Conservation (phyloP, 306 rosid genomes). For the Pterocarpus santalinus region DNA sequence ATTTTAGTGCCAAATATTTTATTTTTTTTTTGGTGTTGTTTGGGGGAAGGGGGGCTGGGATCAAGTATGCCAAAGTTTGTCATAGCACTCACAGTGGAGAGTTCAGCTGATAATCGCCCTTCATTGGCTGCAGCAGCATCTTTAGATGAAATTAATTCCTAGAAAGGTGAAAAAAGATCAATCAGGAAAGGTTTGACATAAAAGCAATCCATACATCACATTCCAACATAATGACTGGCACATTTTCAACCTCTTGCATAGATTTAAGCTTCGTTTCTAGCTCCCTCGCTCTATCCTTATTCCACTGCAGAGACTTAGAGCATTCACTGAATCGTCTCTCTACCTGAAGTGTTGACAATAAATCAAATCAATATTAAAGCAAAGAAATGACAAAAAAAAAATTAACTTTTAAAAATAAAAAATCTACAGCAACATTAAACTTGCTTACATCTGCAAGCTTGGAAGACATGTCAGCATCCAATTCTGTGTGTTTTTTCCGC, state of each 20-base stretch:
- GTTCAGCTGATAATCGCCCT: constrained; percentile 77
- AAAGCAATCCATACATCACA: constrained; percentile 16
- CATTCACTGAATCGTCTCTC: constrained; percentile 79
- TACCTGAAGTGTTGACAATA: constrained; percentile 56
- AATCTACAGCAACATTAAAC: constrained; percentile 24
- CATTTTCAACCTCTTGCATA: constrained; percentile 73
- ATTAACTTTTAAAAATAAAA: neutral
- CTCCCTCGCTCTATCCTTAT: constrained; percentile 85
- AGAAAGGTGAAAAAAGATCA: constrained; percentile 27
- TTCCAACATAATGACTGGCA: constrained; percentile 25
- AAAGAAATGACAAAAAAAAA: constrained; percentile 12
- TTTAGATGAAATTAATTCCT: constrained; percentile 79
- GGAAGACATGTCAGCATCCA: constrained; percentile 77
- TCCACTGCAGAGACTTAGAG: constrained; percentile 79
- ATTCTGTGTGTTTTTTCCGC: constrained; percentile 71
- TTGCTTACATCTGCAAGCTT: constrained; percentile 77
- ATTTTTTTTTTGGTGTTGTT: too few relatives aligned
- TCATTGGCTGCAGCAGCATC: constrained; percentile 79
- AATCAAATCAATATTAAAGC: constrained; percentile 5
- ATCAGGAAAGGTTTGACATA: constrained; percentile 25
- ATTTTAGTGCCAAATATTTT: neutral
- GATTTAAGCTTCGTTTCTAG: constrained; percentile 71
- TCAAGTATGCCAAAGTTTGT: constrained; percentile 9
- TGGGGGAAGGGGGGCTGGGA: neutral
- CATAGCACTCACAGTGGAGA: constrained; percentile 77